These are phyloP conservation scores for Aechmea fasciata DNA, from an alignment of 176 grass and related monocot genomes.

Conservation along the genomic window DNA sequence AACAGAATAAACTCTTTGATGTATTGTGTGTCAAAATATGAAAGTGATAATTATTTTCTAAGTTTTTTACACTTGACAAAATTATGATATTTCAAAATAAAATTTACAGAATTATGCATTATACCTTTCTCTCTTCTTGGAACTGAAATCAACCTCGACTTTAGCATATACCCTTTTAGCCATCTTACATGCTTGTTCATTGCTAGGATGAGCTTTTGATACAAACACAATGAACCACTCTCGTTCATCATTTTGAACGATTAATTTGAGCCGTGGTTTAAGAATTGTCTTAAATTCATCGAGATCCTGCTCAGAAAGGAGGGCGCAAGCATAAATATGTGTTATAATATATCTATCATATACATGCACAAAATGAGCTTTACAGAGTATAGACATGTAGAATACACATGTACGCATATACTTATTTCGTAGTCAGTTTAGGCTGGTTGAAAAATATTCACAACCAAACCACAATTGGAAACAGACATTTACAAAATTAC, in stretches of 20 bases:
- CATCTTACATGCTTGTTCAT: slow-evolving; percentile 90
- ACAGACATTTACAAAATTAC: neutral
- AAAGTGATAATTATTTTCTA: neutral
- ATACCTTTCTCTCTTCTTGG: slow-evolving; percentile 96
- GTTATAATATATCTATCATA: neutral
- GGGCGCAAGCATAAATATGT: slow-evolving; percentile 9
- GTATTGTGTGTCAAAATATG: neutral
- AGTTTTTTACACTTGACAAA: neutral
- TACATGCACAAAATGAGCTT: too few species aligned
- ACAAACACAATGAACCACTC: slow-evolving; percentile 98
- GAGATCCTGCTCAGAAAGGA: slow-evolving; percentile 57
- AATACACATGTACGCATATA: too few species aligned
- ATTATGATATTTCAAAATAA: neutral
- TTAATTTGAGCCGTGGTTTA: slow-evolving; percentile 92
- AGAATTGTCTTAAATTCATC: slow-evolving; percentile 97
- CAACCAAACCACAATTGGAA: neutral
- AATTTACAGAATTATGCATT: neutral
- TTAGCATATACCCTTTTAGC: slow-evolving; percentile 86
- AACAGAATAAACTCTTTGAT: too few species aligned
- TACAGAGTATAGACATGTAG: too few species aligned
- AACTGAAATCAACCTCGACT: slow-evolving; percentile 96
- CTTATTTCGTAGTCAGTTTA: too few species aligned
- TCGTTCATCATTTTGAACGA: slow-evolving; percentile 95
- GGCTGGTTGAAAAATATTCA: too few species aligned
- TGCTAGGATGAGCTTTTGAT: slow-evolving; percentile 80